Percentiles rank a stretch among this genome's conserved stretches.
These are phyloP conservation scores for Spathaspora jeffriesii DNA, from an alignment of 1,139 yeast species.

Conservation along the genomic window DNA sequence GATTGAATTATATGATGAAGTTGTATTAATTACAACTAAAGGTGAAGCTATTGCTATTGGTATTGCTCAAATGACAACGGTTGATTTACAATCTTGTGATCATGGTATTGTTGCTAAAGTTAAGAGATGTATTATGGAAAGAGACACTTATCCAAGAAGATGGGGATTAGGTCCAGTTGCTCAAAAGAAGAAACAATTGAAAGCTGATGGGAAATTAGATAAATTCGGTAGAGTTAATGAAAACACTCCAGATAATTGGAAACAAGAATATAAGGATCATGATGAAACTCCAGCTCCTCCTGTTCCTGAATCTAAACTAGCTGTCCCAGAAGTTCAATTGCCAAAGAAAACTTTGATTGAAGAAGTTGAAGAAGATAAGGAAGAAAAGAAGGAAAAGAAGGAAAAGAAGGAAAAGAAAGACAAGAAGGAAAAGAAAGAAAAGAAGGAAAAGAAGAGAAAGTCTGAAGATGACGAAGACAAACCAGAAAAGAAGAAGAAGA, in stretches of 20 bases:
- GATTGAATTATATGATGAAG: conserved; percentile 96
- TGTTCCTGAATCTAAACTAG: conserved; percentile 47
- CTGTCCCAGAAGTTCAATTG: conserved; percentile 52
- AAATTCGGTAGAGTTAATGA: conserved; percentile 93
- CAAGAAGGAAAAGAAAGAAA: conserved; percentile 67
- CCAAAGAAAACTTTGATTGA: conserved; percentile 46
- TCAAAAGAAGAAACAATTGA: conserved; percentile 96
- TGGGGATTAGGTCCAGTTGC: conserved; percentile 99
- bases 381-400: conserved; percentile 43
- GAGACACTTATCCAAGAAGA: conserved; percentile 99
- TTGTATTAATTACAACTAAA: conserved; percentile 96
- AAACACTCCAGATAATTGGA: conserved; percentile 93
- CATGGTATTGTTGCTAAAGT: conserved; percentile 99
- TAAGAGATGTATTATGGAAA: conserved; percentile 99
- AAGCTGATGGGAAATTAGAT: conserved; percentile 96
- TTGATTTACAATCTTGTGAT: conserved; percentile 93
- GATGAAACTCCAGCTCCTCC: conserved; percentile 63
- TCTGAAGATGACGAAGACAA: conserved; percentile 48
- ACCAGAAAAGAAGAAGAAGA: conserved; percentile 49
- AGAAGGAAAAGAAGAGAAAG: conserved; percentile 44
- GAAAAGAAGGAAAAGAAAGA: conserved; percentile 50
- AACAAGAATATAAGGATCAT: conserved; percentile 79
- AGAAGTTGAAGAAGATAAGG: conserved; percentile 30
- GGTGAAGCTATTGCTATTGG: conserved; percentile 99
- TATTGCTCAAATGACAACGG: conserved; percentile 98